Percentiles rank a stretch among this genome's conserved stretches.
Evolutionary conservation across 73 alveolate species (phyloP).

Genomic region (Tetrahymena malaccensis): DNA sequence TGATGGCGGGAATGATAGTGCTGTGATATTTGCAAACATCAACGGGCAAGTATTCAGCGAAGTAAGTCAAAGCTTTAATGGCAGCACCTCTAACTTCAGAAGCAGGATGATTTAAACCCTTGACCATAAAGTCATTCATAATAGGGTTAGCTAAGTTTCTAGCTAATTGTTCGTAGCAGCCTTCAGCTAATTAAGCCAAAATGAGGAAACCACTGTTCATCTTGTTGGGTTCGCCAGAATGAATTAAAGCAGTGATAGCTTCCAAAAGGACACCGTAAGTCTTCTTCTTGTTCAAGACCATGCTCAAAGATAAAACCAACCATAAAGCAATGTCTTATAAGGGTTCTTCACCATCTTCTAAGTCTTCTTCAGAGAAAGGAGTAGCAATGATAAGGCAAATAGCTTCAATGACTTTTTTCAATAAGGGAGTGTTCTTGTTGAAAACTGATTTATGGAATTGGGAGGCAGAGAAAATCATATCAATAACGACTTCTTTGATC

Average conservation of each 20-base stretch:
- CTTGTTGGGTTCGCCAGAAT: constrained; percentile 11
- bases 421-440: constrained; percentile 7
- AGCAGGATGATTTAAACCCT: constrained; percentile 22
- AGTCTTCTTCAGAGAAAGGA: constrained; percentile 22
- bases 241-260: constrained; percentile 15
- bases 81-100: constrained; percentile 38
- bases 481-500: background rate
- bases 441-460: constrained; percentile 8
- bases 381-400: constrained; percentile 17
- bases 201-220: constrained; percentile 38
- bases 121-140: constrained; percentile 29
- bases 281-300: constrained; percentile 7
- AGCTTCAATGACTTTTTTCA: constrained; percentile 26
- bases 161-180: constrained; percentile 23
- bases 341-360: constrained; percentile 28
- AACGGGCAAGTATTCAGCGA: constrained; percentile 34
- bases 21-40: constrained; percentile 23
- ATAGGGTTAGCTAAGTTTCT: constrained; percentile 13
- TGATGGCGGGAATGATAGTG: constrained; percentile 18
- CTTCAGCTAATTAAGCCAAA: constrained; percentile 30
- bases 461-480: background rate
- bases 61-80: constrained; percentile 25
- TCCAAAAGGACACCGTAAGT: constrained; percentile 12
- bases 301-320: constrained; percentile 7
- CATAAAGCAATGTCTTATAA: constrained; percentile 28